Evolutionary conservation across 257 asterid species (phyloP).

Genomic region (Scutellaria baicalensis): DNA sequence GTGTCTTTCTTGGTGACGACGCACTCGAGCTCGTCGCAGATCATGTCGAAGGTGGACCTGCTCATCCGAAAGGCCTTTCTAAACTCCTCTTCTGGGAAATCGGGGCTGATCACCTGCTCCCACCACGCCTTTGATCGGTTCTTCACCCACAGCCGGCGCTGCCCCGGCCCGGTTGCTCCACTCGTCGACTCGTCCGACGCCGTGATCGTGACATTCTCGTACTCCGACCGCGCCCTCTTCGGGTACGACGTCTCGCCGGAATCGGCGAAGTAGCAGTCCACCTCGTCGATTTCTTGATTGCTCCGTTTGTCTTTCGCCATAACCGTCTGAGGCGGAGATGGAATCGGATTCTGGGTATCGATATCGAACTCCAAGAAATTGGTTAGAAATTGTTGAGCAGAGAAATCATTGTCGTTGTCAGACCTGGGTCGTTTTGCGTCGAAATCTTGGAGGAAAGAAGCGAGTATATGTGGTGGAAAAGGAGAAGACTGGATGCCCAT

Average conservation of each 20-base stretch:
- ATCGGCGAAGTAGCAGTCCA: neutral
- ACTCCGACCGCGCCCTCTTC: slow-evolving; percentile 21
- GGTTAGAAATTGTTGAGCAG: slow-evolving; percentile 18
- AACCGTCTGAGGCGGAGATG: neutral
- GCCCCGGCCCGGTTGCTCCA: slow-evolving; percentile 7
- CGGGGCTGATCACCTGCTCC: slow-evolving; percentile 58
- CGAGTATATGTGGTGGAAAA: slow-evolving; percentile 28
- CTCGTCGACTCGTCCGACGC: slow-evolving; percentile 2
- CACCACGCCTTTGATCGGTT: slow-evolving; percentile 82
- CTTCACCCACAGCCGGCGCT: slow-evolving; percentile 76
- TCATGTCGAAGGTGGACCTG: slow-evolving; percentile 53
- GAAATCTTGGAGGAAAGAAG: slow-evolving; percentile 20
- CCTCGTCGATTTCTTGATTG: neutral
- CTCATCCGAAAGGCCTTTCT: slow-evolving; percentile 63
- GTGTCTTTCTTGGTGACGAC: slow-evolving; percentile 70
- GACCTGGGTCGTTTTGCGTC: slow-evolving; percentile 11
- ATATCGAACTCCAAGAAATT: neutral
- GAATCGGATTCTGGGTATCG: neutral
- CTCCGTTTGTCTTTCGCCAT: neutral
- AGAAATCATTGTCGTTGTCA: neutral
- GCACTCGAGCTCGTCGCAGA: slow-evolving; percentile 61
- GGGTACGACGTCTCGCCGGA: neutral
- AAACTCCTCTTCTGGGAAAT: slow-evolving; percentile 71
- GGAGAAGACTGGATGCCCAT: slow-evolving; percentile 53
- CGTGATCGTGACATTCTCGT: neutral